Percentiles rank a stretch among this genome's conserved stretches.
Evolutionary conservation across 2,329 filamentous ascomycete species (phyloP).

Genomic region (Neurospora crassa): DNA sequence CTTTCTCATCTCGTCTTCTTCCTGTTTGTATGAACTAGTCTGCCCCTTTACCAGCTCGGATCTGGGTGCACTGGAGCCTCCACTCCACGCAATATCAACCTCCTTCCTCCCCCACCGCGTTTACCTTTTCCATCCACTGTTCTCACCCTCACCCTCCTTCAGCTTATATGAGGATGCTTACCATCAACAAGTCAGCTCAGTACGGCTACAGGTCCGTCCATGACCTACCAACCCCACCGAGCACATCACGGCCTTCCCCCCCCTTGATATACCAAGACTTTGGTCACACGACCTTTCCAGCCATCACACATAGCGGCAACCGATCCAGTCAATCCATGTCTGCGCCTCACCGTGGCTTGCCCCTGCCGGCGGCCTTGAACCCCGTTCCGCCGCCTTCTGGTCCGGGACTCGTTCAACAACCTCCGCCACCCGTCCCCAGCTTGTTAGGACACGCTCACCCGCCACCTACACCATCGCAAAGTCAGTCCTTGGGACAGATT

Average conservation of each 20-base stretch:
- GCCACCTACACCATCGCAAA: constrained; percentile 25
- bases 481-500: constrained; percentile 40
- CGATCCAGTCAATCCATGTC: constrained; percentile 52
- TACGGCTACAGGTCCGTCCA: constrained; percentile 52
- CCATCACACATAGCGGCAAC: constrained; percentile 34
- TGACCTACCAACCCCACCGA: constrained; percentile 52
- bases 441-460: constrained; percentile 16
- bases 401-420: constrained; percentile 9
- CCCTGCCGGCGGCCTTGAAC: constrained; percentile 57
- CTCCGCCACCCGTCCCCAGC: constrained; percentile 23
- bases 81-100: constrained; percentile 2
- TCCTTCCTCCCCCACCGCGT: constrained; percentile 4
- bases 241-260: constrained; percentile 44
- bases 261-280: constrained; percentile 41
- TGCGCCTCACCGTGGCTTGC: constrained; percentile 58
- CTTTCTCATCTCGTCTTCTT: constrained; percentile 2
- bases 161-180: constrained; percentile 45
- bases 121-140: constrained; percentile 1
- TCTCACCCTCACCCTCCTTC: constrained; percentile 6
- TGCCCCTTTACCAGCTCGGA: background rate
- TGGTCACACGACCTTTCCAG: constrained; percentile 30
- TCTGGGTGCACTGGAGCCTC: background rate
- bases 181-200: constrained; percentile 48
- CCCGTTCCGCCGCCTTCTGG: constrained; percentile 37
- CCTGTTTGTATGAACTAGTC: constrained; percentile 1